Evolutionary conservation across 139 green algal genomes (phyloP), one percentile per base, ranked within the genome.

Genomic region (Picochlorum costavermella): DNA sequence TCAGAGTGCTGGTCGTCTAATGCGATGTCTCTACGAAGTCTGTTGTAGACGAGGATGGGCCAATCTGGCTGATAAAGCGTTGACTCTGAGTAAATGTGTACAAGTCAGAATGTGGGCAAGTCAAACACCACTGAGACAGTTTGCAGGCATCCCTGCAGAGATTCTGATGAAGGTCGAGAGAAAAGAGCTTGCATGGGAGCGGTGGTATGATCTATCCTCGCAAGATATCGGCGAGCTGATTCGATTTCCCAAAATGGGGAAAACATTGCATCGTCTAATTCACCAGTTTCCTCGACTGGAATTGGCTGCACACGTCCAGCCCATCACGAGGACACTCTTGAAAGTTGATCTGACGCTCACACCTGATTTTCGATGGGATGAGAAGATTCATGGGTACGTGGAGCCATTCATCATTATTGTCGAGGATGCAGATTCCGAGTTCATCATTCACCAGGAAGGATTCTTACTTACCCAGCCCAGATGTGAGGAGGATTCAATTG

Each of bases 21-120:
- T 98, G 84, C 83, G 93, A 26, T 96, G 88, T 78, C 76, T 99
- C 28, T 98, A 94, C 70, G 93, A 99, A 83, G 92, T 99, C 60
- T 90, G 89, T 70, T 78, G 96, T 31, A 84, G 85, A 65, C 77
- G 90, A n/a, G 87, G 88, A 43, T 99, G 93, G 93, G 87, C 94
- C 14, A 56, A 64, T 10, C 75, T 97, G 16, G 85, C 94, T 2
- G 85, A 94, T 46, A 88, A 88, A 61, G 82, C 90, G 13, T 81
- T 98, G 50, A 82, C 70, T 46, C 81, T 98, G 64, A 92, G 76
- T 84, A 97, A 98, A 83, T 95, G 95, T 84, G 87, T 98, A 5
- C 81, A 65, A 63, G 56, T 74, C 63, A 81, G 92, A 67, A 94
- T 94, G 88, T 98, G 92, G 92, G 75, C 76, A 50, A 88, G 74